Percentiles rank a stretch among this genome's conserved stretches.
These are phyloP conservation scores for Stipa capillata DNA, from an alignment of 176 grass and related monocot genomes.

Conservation along the genomic window DNA sequence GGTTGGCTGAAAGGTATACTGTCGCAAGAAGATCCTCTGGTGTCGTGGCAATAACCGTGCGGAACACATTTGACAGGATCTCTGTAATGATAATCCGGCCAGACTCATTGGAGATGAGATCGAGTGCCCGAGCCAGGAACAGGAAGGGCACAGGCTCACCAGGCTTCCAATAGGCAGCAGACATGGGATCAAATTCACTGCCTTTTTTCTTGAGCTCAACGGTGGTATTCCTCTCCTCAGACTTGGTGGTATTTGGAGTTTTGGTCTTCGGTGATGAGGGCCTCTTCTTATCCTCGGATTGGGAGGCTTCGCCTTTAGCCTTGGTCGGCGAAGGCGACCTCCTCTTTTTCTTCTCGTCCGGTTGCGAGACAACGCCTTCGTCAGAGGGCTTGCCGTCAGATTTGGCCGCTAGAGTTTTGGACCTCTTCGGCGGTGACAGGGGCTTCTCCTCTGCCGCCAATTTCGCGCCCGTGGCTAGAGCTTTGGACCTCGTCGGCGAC, in stretches of 20 bases:
- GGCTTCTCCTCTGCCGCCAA: conserved; percentile 17
- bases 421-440: conserved; percentile 38
- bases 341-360: conserved; percentile 1
- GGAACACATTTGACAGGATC: conserved; percentile 85
- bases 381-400: conserved; percentile 24
- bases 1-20: conserved; percentile 85
- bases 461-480: neutral
- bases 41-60: conserved; percentile 73
- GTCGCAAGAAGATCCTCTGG: conserved; percentile 77
- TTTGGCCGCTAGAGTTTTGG: conserved; percentile 51
- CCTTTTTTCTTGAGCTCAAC: conserved; percentile 84
- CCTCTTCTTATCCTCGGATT: conserved; percentile 24
- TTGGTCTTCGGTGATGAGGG: conserved; percentile 11
- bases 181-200: conserved; percentile 56
- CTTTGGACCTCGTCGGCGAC: conserved; percentile 31
- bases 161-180: conserved; percentile 67
- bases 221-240: conserved; percentile 30
- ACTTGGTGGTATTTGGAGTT: neutral
- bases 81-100: conserved; percentile 80
- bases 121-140: conserved; percentile 73
- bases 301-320: neutral
- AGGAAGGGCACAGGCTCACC: conserved; percentile 78
- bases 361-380: neutral
- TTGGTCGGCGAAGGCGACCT: conserved; percentile 5
- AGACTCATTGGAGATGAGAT: conserved; percentile 89